phyloP scores from a whole-genome alignment of 768 basidiomycete species.

The Psilocybe cyanescens region DNA sequence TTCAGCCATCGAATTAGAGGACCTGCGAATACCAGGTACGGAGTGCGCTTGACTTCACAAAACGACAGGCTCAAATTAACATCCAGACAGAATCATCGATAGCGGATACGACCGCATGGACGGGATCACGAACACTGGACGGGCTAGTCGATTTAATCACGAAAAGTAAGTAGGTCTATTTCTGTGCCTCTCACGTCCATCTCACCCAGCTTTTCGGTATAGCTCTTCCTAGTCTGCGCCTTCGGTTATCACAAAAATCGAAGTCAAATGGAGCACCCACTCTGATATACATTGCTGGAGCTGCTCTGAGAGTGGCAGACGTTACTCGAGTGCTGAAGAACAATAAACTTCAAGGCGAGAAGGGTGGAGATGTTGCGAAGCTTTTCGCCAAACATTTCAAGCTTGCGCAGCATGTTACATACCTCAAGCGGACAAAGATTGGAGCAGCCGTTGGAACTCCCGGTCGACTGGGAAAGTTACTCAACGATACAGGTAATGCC shows the following conservation, averaged over 20 bases:
- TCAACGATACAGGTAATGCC: conserved; percentile 64
- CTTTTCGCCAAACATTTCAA: conserved; percentile 97
- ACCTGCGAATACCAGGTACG: conserved; percentile 79
- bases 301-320: conserved; percentile 93
- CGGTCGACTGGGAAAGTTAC: conserved; percentile 85
- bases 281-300: conserved; percentile 80
- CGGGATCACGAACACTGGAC: conserved; percentile 70
- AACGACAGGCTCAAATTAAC: conserved; percentile 49
- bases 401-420: conserved; percentile 82
- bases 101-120: conserved; percentile 77
- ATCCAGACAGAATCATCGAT: conserved; percentile 69
- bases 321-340: conserved; percentile 76
- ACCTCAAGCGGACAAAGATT: conserved; percentile 84
- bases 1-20: conserved; percentile 79
- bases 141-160: conserved; percentile 76
- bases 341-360: conserved; percentile 73
- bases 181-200: not conserved
- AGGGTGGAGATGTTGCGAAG: conserved; percentile 91
- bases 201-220: conserved; percentile 3
- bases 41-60: conserved; percentile 10
- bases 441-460: conserved; percentile 93
- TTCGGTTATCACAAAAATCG: conserved; percentile 74
- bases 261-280: conserved; percentile 86
- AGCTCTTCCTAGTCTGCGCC: conserved; percentile 72
- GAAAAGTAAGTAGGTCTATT: conserved; percentile 52